Evolutionary conservation across 805 yeast genomes (phyloP).

Genomic region (Pichia ethanolica): DNA sequence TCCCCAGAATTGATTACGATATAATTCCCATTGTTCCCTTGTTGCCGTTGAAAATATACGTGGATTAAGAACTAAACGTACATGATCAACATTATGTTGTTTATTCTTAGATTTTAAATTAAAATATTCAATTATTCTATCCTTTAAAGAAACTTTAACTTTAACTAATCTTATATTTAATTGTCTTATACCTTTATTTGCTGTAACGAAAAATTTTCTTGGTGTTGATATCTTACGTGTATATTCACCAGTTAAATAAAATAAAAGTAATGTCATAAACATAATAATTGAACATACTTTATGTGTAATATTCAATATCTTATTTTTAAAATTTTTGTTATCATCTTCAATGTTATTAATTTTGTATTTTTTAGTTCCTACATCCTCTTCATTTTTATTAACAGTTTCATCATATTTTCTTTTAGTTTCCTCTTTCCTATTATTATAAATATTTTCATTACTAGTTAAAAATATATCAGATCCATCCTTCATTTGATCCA

Average conservation of each 20-base stretch:
- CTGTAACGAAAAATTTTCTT: slow-evolving; percentile 65
- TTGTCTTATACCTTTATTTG: slow-evolving; percentile 85
- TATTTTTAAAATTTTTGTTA: neutral
- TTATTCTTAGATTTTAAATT: slow-evolving; percentile 17
- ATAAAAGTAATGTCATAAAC: slow-evolving; percentile 61
- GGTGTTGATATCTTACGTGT: slow-evolving; percentile 77
- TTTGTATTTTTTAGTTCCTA: neutral
- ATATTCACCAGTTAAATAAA: slow-evolving; percentile 86
- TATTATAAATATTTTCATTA: neutral
- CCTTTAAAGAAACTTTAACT: slow-evolving; percentile 29
- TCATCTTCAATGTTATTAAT: neutral
- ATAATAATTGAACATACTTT: slow-evolving; percentile 57
- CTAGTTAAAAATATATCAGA: too few species aligned
- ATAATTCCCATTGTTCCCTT: slow-evolving; percentile 92
- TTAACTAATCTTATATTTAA: slow-evolving; percentile 72
- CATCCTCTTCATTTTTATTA: too few species aligned
- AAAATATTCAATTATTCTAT: slow-evolving; percentile 1
- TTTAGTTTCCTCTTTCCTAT: neutral
- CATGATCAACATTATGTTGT: slow-evolving; percentile 72
- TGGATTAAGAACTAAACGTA: slow-evolving; percentile 74
- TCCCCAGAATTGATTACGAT: slow-evolving; percentile 89
- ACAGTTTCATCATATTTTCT: neutral
- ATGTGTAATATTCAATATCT: slow-evolving; percentile 30
- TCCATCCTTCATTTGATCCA: neutral
- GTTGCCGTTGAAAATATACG: slow-evolving; percentile 74